Conservation (phyloP, 495 filamentous ascomycete species). For the Hyaloscypha finlandica region DNA sequence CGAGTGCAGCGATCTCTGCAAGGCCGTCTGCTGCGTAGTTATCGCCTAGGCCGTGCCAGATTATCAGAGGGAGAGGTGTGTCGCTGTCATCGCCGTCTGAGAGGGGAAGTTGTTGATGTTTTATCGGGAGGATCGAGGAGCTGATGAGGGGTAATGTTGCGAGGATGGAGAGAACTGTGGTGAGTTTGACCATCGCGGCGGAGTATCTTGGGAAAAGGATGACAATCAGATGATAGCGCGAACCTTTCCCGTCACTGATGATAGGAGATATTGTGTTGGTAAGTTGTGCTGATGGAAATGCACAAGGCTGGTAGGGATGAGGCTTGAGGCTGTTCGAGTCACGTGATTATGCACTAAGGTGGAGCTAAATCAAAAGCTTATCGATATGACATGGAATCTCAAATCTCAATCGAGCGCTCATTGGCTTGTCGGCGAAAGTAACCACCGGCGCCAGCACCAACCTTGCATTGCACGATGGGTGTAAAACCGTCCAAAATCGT, state of each 20-base stretch:
- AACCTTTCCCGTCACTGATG: too few species aligned
- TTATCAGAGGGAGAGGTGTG: slow-evolving; percentile 77
- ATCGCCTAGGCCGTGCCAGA: slow-evolving; percentile 81
- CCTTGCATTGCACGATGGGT: too few species aligned
- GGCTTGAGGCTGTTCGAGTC: not conserved
- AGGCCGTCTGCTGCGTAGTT: slow-evolving; percentile 78
- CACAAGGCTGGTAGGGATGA: not conserved
- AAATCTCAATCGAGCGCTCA: not conserved
- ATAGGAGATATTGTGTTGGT: too few species aligned
- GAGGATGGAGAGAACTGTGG: slow-evolving; percentile 23
- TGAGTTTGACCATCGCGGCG: slow-evolving; percentile 28
- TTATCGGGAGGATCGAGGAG: slow-evolving; percentile 27
- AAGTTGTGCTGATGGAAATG: not conserved
- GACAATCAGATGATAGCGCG: not conserved
- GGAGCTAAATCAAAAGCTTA: not conserved
- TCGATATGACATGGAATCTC: not conserved
- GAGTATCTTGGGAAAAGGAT: not conserved
- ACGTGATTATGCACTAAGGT: too few species aligned
- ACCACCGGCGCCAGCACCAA: not conserved
- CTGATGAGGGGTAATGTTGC: slow-evolving; percentile 24
- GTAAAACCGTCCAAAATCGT: too few species aligned
- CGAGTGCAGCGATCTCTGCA: slow-evolving; percentile 62
- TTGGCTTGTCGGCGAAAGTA: not conserved
- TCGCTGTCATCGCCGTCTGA: slow-evolving; percentile 40
- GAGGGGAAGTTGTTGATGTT: slow-evolving; percentile 15